Evolutionary conservation across 345 rosid genomes (phyloP), one percentile per base, ranked within the genome.

Genomic region (Adansonia digitata): DNA sequence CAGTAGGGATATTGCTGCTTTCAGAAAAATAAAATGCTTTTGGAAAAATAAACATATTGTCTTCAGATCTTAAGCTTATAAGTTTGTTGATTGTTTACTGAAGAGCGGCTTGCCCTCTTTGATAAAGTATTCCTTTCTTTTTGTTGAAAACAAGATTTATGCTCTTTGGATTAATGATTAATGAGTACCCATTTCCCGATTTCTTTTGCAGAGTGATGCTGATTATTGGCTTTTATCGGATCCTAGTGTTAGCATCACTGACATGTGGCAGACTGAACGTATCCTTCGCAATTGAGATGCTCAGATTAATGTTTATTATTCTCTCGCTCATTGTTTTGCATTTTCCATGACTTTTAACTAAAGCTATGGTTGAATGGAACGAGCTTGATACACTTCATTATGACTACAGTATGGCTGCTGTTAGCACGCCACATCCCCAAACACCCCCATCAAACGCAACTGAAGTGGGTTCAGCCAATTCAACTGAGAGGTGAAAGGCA

Each of bases 141-240:
- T 31, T 31, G 13, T 14, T 43, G 4, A 34, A 61, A 31, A 61
- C 42, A 14, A 15, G 22, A 61, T 61, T 4, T 15, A 43, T 43
- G 10, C 34, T 13, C 34, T 22, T 43, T 43, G 22, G 39, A 59
- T 18, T 51, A 57, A 42, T 3, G 20, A 39, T 53, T 60, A 52
- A 14, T 26, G 24, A 48, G 52, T 55, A 20, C 59, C 79, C 27
- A 69, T 37, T 57, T 78, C 59, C 65, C 69, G 42, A 53, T 76
- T 59, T 55, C 65, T 15, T 75, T 63, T 81, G 82, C 89, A 92
- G 97, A 84, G 84, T 78, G 94, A 86, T 68, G 92, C 89, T 67
- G 99, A 95, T 83, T 95, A 93, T 88, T 91, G 97, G 98, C 94
- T 93, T 43, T 86, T 86, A 81, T 93, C 99, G 80, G 99, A 95